Evolutionary conservation across 73 alveolate species (phyloP), one percentile per base, ranked within the genome.

Genomic region (Symbiodinium pilosum): DNA sequence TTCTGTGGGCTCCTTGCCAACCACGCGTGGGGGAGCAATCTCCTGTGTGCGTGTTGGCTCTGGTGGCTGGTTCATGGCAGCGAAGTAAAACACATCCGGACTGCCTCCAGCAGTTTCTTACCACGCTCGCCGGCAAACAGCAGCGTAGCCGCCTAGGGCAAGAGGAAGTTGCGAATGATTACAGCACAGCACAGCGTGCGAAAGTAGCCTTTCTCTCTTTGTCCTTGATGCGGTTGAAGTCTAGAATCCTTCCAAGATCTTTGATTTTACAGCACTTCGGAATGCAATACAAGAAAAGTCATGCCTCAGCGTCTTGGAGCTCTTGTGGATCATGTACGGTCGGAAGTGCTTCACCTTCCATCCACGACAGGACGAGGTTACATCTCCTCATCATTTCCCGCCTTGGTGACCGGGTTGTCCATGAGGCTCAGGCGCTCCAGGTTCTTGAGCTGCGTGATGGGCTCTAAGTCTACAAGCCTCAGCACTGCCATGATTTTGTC

Each of bases 101-200:
- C 30, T 73, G 11, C 96, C 98, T 92, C 98, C 64, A 92, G 44
- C 41, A 92, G 91, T 84, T 92, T 92, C 92, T 92, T 92, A 5
- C 98, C 98, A 47, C 98, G 98, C 34, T 92, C 98, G 7, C 98
- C 98, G 12, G 98, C 98, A n/a, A 92, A 92, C 47, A 92, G 64
- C 59, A 92, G 84, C 59, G 92, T 41, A 21, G 98, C 98, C 18
- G 98, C 98, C 89, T 83, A 21, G 26, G 40, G 6, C 59, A 47
- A 6, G 59, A 14, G 59, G 21, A 47, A 14, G 14, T 47, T 6
- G 14, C 59, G 59, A 6, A 14, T 14, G 6, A 47, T 47, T 47
- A 6, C 59, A 9, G 6, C 59, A 6, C 59, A 47, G 59, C 21
- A 47, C 59, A 47, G 59, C 59, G 6, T 14, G 36, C 36, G 36